Evolutionary conservation across 768 basidiomycete species (phyloP), one percentile per base, ranked within the genome.

Genomic region (Amanita polypyramis): DNA sequence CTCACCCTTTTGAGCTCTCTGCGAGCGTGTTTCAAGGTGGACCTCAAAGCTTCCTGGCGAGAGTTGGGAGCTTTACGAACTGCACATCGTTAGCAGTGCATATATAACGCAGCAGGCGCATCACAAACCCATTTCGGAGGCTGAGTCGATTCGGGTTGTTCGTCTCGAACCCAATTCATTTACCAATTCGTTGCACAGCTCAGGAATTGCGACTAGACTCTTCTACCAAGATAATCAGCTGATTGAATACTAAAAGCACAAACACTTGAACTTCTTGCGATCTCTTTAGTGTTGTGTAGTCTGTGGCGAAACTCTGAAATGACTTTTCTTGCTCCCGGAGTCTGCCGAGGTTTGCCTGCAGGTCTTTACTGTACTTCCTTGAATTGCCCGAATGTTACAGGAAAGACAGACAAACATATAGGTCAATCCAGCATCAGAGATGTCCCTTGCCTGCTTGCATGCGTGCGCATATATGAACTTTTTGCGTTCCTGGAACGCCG

Each of bases 91-190:
- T 35, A 50, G 42, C 34, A 23, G 32, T 20, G 23, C 35, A 21
- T 14, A 11, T 33, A 37, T 47, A 4, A 39, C 25, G 29, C n/a
- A 23, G 39, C 25, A 7, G 32, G 27, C 14, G 23, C 12, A 21
- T 33, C 7, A 63, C 68, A 51, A 20, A 70, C 72, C 49, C 61
- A 65, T 67, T 50, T 62, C 59, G 48, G 65, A 68, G 25, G 67
- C 68, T 35, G 58, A 52, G 34, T 70, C 62, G 30, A 69, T 60
- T 15, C 53, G 48, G 10, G 62, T 54, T 6, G 65, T 56, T 9
- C 72, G 62, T 29, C 62, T 63, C 21, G 57, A 52, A 20, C 66
- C 67, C 12, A 72, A 40, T 36, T 67, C 62, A 23, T 66, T 58
- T 6, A 66, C 36, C 10, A 63, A 52, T 7, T 60, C 29, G 14